phyloP scores from a whole-genome alignment of 768 basidiomycete species.

The Lactifluus volemus region DNA sequence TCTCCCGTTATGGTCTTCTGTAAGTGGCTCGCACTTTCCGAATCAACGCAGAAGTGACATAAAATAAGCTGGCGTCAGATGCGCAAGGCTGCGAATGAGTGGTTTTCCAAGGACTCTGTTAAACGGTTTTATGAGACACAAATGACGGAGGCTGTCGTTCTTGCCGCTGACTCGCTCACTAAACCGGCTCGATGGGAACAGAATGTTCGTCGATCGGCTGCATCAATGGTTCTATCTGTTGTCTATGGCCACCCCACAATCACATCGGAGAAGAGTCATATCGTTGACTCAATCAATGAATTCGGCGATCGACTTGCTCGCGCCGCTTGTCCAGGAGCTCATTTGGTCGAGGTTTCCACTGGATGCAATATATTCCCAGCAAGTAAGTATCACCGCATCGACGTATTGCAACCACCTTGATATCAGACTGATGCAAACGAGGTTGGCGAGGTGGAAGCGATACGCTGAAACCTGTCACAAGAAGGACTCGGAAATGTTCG shows the following conservation, averaged over 20 bases:
- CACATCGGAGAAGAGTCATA: background rate
- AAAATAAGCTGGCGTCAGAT: background rate
- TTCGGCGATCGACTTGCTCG: background rate
- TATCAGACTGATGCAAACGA: background rate
- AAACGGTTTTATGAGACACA: background rate
- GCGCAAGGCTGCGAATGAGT: background rate
- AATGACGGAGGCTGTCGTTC: no score
- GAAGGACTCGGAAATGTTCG: background rate
- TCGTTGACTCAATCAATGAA: background rate
- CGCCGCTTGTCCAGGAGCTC: background rate
- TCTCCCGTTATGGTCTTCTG: background rate
- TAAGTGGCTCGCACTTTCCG: background rate
- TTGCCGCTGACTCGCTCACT: background rate
- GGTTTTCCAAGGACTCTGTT: background rate
- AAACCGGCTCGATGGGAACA: background rate
- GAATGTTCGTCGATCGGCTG: background rate
- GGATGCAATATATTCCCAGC: constrained; percentile 6
- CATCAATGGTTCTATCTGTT: background rate
- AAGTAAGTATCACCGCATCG: background rate
- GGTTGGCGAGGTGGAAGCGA: constrained; percentile 9
- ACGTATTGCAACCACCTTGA: background rate
- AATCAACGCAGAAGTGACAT: background rate
- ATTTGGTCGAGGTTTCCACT: constrained; percentile 7
- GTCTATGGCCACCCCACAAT: constrained; percentile 1
- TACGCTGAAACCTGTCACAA: background rate